These are phyloP conservation scores for Colletotrichum sp. DNA, from an alignment of 2,329 filamentous ascomycete genomes.

Conservation along the genomic window DNA sequence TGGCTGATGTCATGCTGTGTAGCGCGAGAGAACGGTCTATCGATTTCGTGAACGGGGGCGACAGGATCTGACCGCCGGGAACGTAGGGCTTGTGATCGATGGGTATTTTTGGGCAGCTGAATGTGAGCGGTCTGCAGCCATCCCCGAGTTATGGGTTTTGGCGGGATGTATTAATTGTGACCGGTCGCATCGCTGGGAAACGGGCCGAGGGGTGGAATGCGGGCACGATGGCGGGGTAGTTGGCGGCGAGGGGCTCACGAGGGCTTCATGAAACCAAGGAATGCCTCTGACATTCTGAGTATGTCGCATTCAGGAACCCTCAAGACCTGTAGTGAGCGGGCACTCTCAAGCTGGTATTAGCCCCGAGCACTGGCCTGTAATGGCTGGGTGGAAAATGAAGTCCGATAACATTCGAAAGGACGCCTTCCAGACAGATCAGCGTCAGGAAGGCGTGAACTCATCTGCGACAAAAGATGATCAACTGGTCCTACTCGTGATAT, in stretches of 20 bases:
- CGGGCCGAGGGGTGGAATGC: neutral
- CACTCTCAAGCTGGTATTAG: accelerated
- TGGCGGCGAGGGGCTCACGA: neutral
- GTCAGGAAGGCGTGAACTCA: neutral
- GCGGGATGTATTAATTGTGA: too few species aligned
- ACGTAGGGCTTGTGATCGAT: neutral
- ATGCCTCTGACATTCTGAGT: accelerated
- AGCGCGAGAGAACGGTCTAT: neutral
- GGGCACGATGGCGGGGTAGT: neutral
- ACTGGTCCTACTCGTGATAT: neutral
- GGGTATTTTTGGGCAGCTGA: neutral
- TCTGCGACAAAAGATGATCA: neutral
- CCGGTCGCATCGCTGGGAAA: neutral
- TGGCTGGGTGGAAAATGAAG: accelerated
- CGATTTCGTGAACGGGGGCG: neutral
- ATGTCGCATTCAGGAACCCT: neutral
- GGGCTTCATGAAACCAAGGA: neutral
- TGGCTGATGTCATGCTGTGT: neutral
- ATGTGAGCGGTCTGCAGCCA: neutral
- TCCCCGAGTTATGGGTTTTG: neutral
- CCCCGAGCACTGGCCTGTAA: accelerated
- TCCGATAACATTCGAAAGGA: accelerated
- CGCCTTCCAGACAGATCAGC: neutral
- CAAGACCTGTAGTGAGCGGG: accelerated
- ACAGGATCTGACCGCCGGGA: neutral